phyloP scores from a whole-genome alignment of 768 basidiomycete species.

The Flagelloscypha sp. region DNA sequence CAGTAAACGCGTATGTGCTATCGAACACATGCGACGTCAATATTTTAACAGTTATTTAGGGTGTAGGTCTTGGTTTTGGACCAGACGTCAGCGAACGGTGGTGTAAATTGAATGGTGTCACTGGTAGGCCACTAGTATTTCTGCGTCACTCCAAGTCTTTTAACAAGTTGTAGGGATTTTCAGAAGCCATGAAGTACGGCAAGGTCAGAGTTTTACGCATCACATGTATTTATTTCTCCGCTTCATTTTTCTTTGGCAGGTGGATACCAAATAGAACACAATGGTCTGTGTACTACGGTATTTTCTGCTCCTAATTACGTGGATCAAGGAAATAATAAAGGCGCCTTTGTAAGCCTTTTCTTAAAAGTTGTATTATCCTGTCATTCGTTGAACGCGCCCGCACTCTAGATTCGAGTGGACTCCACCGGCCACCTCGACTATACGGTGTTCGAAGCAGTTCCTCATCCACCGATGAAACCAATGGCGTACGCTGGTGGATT shows the following conservation, averaged over 20 bases:
- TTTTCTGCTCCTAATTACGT: constrained; percentile 96
- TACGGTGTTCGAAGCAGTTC: constrained; percentile 75
- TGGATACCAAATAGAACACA: constrained; percentile 92
- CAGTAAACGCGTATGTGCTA: constrained; percentile 76
- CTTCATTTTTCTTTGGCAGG: constrained; percentile 32
- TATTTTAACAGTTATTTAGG: constrained; percentile 36
- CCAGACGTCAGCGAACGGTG: constrained; percentile 87
- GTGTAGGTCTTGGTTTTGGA: constrained; percentile 93
- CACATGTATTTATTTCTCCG: constrained; percentile 3
- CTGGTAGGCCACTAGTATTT: no score
- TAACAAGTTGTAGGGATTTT: no score
- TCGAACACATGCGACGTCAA: constrained; percentile 4
- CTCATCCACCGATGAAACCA: constrained; percentile 85
- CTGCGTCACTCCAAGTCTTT: no score
- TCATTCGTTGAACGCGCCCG: constrained; percentile 5
- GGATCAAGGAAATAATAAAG: constrained; percentile 87
- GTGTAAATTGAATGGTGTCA: constrained; percentile 81
- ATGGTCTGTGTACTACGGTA: constrained; percentile 89
- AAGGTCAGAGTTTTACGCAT: constrained; percentile 40
- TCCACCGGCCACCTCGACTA: constrained; percentile 66
- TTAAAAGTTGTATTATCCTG: constrained; percentile 4
- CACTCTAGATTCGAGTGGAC: constrained; percentile 74
- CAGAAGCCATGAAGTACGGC: constrained; percentile 94
- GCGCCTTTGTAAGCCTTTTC: constrained; percentile 64
- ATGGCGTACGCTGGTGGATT: constrained; percentile 83